Evolutionary conservation across 2,329 filamentous ascomycete genomes (phyloP).

Genomic region (Botrytis medusae): DNA sequence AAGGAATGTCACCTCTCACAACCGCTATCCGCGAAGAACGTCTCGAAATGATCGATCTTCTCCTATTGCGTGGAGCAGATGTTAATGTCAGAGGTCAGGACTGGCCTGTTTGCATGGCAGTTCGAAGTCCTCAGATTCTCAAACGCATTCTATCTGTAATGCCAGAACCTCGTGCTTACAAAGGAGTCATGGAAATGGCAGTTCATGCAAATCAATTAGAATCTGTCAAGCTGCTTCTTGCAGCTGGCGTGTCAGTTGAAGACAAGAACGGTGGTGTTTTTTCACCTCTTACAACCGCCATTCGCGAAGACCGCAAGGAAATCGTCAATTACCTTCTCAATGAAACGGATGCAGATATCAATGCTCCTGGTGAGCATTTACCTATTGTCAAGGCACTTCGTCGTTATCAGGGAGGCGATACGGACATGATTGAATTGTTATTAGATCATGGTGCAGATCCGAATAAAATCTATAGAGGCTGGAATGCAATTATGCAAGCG

Average conservation of each 20-base stretch:
- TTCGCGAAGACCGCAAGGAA: constrained; percentile 60
- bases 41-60: constrained; percentile 57
- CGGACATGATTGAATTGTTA: constrained; percentile 61
- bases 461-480: constrained; percentile 66
- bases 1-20: constrained; percentile 62
- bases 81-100: constrained; percentile 64
- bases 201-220: constrained; percentile 66
- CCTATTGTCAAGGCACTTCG: constrained; percentile 70
- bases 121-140: constrained; percentile 59
- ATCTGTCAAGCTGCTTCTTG: constrained; percentile 56
- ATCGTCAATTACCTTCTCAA: constrained; percentile 63
- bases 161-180: constrained; percentile 59
- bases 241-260: constrained; percentile 57
- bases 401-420: constrained; percentile 54
- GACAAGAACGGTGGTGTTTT: constrained; percentile 74
- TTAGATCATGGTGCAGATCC: constrained; percentile 64
- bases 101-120: constrained; percentile 71
- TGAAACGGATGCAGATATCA: constrained; percentile 62
- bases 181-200: constrained; percentile 67
- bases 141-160: constrained; percentile 58
- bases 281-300: constrained; percentile 65
- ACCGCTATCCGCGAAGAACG: constrained; percentile 64
- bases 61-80: constrained; percentile 59
- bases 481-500: constrained; percentile 65
- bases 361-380: constrained; percentile 67